These are phyloP conservation scores for Hypomyces perniciosus DNA, from an alignment of 2,329 filamentous ascomycete genomes.

Conservation along the genomic window DNA sequence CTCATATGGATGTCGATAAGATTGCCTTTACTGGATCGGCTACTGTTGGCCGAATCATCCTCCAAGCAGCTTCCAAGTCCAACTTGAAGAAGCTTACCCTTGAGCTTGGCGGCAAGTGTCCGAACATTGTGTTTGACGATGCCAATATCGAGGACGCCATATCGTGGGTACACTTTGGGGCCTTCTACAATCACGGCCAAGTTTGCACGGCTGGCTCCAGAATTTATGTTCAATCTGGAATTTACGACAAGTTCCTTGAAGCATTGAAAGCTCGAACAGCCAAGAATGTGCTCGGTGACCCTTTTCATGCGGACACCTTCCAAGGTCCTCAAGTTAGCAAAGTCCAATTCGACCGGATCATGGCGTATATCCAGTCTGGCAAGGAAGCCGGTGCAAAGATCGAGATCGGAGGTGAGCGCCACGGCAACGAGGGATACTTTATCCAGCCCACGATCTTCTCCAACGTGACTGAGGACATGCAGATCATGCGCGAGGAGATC, in stretches of 20 bases:
- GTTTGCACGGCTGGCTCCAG: conserved; percentile 53
- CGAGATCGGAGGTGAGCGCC: conserved; percentile 53
- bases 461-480: conserved; percentile 29
- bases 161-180: conserved; percentile 19
- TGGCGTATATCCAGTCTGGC: conserved; percentile 47
- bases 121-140: conserved; percentile 8
- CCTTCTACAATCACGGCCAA: conserved; percentile 51
- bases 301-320: conserved; percentile 14
- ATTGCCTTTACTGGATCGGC: conserved; percentile 10
- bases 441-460: conserved; percentile 65
- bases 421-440: conserved; percentile 53
- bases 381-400: conserved; percentile 68
- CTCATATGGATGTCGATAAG: conserved; percentile 9
- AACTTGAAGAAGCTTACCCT: conserved; percentile 74
- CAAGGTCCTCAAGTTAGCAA: conserved; percentile 52
- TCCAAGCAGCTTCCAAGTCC: conserved; percentile 65
- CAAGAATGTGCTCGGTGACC: conserved; percentile 18
- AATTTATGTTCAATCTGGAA: conserved; percentile 30
- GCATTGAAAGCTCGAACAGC: conserved; percentile 42
- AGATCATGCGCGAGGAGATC: conserved; percentile 19
- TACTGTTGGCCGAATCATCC: conserved; percentile 38
- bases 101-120: conserved; percentile 61
- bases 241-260: conserved; percentile 25
- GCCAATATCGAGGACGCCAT: conserved; percentile 9
- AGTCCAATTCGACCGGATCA: conserved; percentile 43